Percentiles rank a stretch among this genome's conserved stretches.
phyloP scores from a whole-genome alignment of 805 yeast genomes.

The Candida endomychidarum region DNA sequence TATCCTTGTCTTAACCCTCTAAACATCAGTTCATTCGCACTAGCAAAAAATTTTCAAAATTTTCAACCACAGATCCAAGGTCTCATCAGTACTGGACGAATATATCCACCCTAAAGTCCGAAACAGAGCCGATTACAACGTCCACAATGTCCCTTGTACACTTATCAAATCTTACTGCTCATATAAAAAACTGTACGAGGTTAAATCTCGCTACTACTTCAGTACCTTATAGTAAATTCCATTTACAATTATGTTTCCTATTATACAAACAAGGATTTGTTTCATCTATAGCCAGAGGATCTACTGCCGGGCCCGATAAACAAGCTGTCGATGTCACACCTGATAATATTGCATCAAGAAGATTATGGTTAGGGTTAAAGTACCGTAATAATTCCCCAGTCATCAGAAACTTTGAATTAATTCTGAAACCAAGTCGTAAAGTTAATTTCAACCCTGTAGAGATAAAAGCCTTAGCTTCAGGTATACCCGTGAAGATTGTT shows the following conservation, averaged over 20 bases:
- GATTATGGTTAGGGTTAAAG: conserved; percentile 90
- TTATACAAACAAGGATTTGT: conserved; percentile 90
- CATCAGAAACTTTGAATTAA: conserved; percentile 63
- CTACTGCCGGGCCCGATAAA: conserved; percentile 78
- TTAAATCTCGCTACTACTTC: conserved; percentile 73
- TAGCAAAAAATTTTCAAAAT: conserved; percentile 4
- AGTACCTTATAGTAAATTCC: conserved; percentile 79
- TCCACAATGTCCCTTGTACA: conserved; percentile 77
- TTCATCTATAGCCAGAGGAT: conserved; percentile 81
- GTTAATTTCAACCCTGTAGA: conserved; percentile 64
- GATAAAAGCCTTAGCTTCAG: conserved; percentile 70
- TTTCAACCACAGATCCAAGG: background rate
- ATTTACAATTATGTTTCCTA: conserved; percentile 79
- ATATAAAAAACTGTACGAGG: conserved; percentile 81
- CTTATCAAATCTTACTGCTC: conserved; percentile 82
- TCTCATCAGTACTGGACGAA: background rate
- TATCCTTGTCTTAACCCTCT: conserved; percentile 1
- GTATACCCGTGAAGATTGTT: conserved; percentile 70
- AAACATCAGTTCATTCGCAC: conserved; percentile 5
- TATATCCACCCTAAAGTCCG: background rate
- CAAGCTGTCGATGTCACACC: conserved; percentile 76
- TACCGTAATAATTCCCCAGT: conserved; percentile 82
- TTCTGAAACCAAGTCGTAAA: conserved; percentile 83
- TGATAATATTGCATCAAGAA: conserved; percentile 80
- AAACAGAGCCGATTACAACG: too few species aligned